Evolutionary conservation across 441 rosid genomes (phyloP).

Genomic region (Eruca vesicaria): DNA sequence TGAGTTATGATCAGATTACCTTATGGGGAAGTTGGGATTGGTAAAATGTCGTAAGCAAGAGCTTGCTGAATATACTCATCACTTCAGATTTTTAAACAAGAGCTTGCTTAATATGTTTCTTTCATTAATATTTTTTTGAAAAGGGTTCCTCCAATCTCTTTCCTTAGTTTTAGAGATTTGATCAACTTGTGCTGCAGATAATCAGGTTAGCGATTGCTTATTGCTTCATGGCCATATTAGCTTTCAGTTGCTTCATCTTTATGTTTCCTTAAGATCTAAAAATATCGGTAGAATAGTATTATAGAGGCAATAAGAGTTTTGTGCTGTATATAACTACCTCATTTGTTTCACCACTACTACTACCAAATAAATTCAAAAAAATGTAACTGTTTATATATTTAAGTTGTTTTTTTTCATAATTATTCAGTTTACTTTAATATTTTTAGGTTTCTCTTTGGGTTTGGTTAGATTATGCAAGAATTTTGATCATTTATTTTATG

Average conservation of each 20-base stretch:
- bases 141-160: neutral
- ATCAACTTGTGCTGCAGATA: neutral
- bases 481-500: no score
- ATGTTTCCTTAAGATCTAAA: neutral
- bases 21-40: constrained; percentile 91
- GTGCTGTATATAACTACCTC: no score
- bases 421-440: no score
- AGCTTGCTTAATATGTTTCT: neutral
- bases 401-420: no score
- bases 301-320: no score
- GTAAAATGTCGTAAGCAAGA: constrained; percentile 11
- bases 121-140: no score
- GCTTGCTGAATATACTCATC: neutral
- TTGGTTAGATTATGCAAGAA: no score
- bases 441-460: no score
- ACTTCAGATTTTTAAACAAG: neutral
- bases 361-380: no score
- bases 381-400: no score
- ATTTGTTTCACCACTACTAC: no score
- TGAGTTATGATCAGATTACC: constrained; percentile 71
- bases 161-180: neutral
- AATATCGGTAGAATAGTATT: no score
- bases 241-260: neutral
- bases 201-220: neutral
- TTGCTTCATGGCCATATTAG: neutral